These are phyloP conservation scores for Leptomonas pyrrhocoris DNA, from an alignment of 208 protist species.

Conservation along the genomic window DNA sequence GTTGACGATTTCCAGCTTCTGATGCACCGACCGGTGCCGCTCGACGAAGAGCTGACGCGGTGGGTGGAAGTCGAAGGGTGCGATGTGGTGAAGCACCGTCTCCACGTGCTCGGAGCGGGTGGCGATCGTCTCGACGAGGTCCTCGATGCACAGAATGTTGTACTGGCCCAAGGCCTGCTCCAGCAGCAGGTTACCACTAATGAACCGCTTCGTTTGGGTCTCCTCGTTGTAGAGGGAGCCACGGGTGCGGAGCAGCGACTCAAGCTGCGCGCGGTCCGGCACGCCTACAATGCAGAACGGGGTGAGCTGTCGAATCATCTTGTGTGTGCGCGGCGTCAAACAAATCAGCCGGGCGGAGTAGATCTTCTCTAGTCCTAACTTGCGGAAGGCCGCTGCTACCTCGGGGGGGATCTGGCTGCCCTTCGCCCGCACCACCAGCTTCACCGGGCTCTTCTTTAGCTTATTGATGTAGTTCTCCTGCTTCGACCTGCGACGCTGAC, in stretches of 20 bases:
- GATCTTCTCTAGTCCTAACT: conserved; percentile 73
- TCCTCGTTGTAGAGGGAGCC: conserved; percentile 78
- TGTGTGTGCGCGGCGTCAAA: conserved; percentile 55
- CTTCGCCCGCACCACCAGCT: conserved; percentile 83
- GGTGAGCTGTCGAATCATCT: conserved; percentile 73
- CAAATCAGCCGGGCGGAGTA: conserved; percentile 81
- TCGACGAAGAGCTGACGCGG: conserved; percentile 89
- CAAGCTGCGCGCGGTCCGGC: conserved; percentile 74
- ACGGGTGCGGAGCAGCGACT: conserved; percentile 83
- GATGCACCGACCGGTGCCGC: conserved; percentile 77
- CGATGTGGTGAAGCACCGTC: conserved; percentile 68
- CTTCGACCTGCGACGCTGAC: conserved; percentile 43
- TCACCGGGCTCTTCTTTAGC: conserved; percentile 56
- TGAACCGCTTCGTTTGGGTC: conserved; percentile 69
- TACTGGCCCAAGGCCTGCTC: conserved; percentile 85
- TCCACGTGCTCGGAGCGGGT: conserved; percentile 67
- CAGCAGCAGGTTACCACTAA: conserved; percentile 88
- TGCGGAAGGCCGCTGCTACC: conserved; percentile 67
- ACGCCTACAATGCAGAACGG: conserved; percentile 85
- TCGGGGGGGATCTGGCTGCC: conserved; percentile 78
- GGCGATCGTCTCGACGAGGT: conserved; percentile 80
- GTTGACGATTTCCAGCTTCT: conserved; percentile 87
- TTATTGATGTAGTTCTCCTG: conserved; percentile 32
- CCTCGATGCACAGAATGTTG: conserved; percentile 90
- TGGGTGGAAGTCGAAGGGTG: conserved; percentile 91